Base-by-base conservation (phyloP, 345 rosid species). In the Populus alba region DNA sequence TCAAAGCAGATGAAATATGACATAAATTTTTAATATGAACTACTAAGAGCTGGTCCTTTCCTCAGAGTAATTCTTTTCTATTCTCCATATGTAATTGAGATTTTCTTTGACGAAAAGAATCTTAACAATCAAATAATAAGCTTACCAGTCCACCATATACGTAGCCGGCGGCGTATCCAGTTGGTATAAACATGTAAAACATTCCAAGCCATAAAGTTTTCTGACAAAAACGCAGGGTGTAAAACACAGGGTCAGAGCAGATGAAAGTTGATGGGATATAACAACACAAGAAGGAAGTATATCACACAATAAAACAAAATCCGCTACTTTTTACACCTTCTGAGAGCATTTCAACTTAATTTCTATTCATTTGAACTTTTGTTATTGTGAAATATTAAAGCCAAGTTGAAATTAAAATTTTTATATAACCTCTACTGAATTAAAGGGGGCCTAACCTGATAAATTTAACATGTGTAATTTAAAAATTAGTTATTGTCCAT, bases 171-270 rank as follows among this genome's bases (percentile, higher is more conserved):
- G 99, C 98, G 81, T 89, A 92, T 62, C 99, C 99, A 74, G 94
- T 81, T 3, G 99, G 98, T 83, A 93, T 93, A 75, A 97, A 95
- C 99, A 95, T 95, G 87, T 92, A 95, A 89, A 95, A 95, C 83
- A 91, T 85, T 61, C 89, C 89, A 76, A 95, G 92, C 99, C 99
- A 95, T 20, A 83, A 90, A 27, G 96, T 87, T 93, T 92, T 93
- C 99, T 95, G 91, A 70, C 51, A 70, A 33, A 86, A 80, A 85
- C 69, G 78, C 69, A 79, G 62, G 45, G 8, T 43, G 68, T 37
- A n/a, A 85, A 51, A 29, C 70, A 51, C 51, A 43, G 55, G 20
- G 68, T 73, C 68, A 47, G 8, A 66, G 73, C 55, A 45, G 45
- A 35, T 39, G 68, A 39, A 23, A 59, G 33, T 35, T 59, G 29